Evolutionary conservation across 2,329 filamentous ascomycete genomes (phyloP), one percentile per base, ranked within the genome.

Genomic region (Xylaria sp.): DNA sequence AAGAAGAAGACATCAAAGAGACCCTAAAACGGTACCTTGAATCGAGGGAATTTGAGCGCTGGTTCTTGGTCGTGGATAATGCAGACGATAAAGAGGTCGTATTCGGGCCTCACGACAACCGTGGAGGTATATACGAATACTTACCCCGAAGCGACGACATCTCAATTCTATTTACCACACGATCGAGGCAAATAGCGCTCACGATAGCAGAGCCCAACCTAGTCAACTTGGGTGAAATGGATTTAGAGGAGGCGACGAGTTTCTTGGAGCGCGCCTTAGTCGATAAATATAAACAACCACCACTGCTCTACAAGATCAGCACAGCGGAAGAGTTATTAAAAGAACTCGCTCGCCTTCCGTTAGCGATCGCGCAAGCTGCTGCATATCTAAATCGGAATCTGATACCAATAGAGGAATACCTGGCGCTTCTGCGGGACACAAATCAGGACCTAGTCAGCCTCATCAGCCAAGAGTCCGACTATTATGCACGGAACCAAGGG

Each of bases 11-110:
- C 7, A 7, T 56, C 0, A 69, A 63, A 51, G 56, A 59, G n/a
- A 42, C n/a, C 1, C 55, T 73, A 27, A 72, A 76, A 12, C 55
- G 60, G 3, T 70, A 78, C 21, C 71, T 82, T 0, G 74, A 68
- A 48, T 77, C 74, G 0, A 69, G 74, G n/a, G 64, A 57, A 3
- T 63, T 73, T 0, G 77, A 79, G 6, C 74, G 68, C 39, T 84
- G 80, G 82, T 71, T 84, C 45, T 69, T 84, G 0, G 72, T 84
- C 1, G 69, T 84, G 5, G 79, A 83, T 57, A 85, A 84, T 64
- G 80, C 79, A 0, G 82, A 85, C 42, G 78, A 83, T 30, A 62
- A 64, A 9, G 69, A 76, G 5, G 42, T 79, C 9, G 58, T 78
- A 50, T 72, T 74, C 53, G 67, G 70, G 3, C 32, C 67, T 57